phyloP scores from a whole-genome alignment of 2,329 filamentous ascomycete species.

The Magnaporthales sp. region DNA sequence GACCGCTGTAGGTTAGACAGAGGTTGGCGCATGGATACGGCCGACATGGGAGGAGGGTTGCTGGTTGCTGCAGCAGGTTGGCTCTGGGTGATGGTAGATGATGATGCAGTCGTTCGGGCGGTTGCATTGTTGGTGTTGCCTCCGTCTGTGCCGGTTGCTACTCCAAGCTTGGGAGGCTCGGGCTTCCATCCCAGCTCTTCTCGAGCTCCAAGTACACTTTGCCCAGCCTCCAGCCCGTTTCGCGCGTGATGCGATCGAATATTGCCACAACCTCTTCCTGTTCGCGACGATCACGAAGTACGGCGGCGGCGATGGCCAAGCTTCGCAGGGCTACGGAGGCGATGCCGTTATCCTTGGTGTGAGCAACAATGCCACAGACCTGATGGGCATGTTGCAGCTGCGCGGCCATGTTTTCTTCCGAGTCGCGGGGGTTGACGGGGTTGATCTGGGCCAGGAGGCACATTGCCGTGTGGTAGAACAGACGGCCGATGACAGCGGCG shows the following conservation, averaged over 20 bases:
- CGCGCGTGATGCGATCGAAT: conserved; percentile 63
- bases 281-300: conserved; percentile 58
- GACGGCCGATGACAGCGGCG: conserved; percentile 67
- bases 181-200: conserved; percentile 70
- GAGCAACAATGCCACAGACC: conserved; percentile 82
- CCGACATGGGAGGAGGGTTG: not conserved
- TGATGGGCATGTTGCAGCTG: conserved; percentile 70
- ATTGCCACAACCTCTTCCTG: conserved; percentile 76
- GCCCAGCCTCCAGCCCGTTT: conserved; percentile 71
- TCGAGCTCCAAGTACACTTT: conserved; percentile 67
- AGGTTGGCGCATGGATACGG: conserved; percentile 15
- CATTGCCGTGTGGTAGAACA: conserved; percentile 86
- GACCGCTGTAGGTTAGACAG: conserved; percentile 15
- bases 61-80: not conserved
- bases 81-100: not conserved
- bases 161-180: conserved; percentile 8
- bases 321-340: conserved; percentile 72
- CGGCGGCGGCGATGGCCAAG: conserved; percentile 67
- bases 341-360: conserved; percentile 73
- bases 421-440: conserved; percentile 53
- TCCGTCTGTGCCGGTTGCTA: not conserved
- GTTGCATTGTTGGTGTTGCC: not conserved
- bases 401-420: conserved; percentile 59
- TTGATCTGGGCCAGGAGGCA: conserved; percentile 74
- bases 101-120: not conserved